Conservation (phyloP, 768 basidiomycete genomes). For the Rossbeevera mucosa region DNA sequence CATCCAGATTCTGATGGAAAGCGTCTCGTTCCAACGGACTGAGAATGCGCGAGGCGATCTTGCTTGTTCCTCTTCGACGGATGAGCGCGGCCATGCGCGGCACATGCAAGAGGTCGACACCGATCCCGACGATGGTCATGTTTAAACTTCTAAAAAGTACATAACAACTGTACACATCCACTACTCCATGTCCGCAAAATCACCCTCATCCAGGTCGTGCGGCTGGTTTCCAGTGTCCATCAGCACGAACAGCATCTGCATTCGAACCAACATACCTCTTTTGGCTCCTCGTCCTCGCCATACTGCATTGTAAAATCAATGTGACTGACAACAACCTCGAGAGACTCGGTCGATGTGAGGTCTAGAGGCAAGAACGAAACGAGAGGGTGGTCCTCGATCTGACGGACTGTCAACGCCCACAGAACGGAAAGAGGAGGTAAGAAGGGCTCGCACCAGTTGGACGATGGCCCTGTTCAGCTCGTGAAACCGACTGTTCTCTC, state of each 20-base stretch:
- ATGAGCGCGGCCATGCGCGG: slow-evolving; percentile 60
- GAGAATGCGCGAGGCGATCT: slow-evolving; percentile 60
- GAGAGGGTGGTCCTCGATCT: slow-evolving; percentile 98
- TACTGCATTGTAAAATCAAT: slow-evolving; percentile 99
- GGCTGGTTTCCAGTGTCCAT: slow-evolving; percentile 50
- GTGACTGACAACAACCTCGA: slow-evolving; percentile 88
- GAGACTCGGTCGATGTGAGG: slow-evolving; percentile 81
- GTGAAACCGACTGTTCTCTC: slow-evolving; percentile 84
- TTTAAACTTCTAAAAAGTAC: neutral
- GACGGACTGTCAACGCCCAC: neutral
- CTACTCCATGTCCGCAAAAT: slow-evolving; percentile 76
- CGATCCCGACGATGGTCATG: slow-evolving; percentile 70
- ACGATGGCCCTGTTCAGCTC: slow-evolving; percentile 93
- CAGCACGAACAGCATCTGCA: slow-evolving; percentile 1
- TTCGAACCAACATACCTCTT: slow-evolving; percentile 54
- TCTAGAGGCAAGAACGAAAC: slow-evolving; percentile 96
- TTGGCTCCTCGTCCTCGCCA: slow-evolving; percentile 97
- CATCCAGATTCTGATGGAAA: slow-evolving; percentile 26
- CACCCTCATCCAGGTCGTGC: slow-evolving; percentile 89
- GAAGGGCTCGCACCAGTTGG: slow-evolving; percentile 61
- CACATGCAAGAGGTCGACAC: slow-evolving; percentile 68
- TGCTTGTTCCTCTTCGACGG: slow-evolving; percentile 40
- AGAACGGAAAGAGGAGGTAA: neutral
- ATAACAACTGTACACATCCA: neutral
- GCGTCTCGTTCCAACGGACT: slow-evolving; percentile 40